Evolutionary conservation across 495 filamentous ascomycete species (phyloP).

Genomic region (Rostrohypoxylon terebratum): DNA sequence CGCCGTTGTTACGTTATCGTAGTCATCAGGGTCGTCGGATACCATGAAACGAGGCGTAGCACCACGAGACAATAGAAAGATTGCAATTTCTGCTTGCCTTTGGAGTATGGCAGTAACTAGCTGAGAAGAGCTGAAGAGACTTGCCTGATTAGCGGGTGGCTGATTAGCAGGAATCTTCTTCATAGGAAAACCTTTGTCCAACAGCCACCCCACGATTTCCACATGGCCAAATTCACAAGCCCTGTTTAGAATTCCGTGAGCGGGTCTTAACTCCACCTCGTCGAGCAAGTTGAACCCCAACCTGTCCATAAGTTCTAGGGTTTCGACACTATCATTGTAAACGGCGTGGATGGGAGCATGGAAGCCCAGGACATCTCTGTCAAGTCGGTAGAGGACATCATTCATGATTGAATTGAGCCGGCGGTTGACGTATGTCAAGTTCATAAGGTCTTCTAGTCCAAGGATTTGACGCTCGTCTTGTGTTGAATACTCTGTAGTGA

Average conservation of each 20-base stretch:
- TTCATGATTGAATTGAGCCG: background rate
- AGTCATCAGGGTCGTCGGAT: background rate
- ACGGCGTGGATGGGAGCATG: background rate
- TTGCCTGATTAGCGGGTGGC: background rate
- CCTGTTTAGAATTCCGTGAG: background rate
- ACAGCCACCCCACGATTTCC: background rate
- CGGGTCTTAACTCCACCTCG: background rate
- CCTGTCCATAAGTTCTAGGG: background rate
- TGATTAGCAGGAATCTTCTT: background rate
- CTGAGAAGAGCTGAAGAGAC: background rate
- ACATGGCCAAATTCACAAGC: background rate
- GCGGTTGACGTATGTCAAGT: slow-evolving; percentile 5
- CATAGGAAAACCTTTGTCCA: background rate
- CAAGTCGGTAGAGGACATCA: background rate
- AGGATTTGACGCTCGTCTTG: background rate
- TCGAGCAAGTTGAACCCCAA: background rate
- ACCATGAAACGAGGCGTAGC: background rate
- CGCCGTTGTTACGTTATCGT: background rate
- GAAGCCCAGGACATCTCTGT: background rate
- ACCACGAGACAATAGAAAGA: background rate
- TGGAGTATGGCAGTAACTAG: background rate
- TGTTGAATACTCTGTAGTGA: background rate
- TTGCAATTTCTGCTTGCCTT: background rate
- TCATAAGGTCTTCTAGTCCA: background rate
- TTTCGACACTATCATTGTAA: background rate